phyloP scores from a whole-genome alignment of 345 rosid species.

The Sonneratia alba region DNA sequence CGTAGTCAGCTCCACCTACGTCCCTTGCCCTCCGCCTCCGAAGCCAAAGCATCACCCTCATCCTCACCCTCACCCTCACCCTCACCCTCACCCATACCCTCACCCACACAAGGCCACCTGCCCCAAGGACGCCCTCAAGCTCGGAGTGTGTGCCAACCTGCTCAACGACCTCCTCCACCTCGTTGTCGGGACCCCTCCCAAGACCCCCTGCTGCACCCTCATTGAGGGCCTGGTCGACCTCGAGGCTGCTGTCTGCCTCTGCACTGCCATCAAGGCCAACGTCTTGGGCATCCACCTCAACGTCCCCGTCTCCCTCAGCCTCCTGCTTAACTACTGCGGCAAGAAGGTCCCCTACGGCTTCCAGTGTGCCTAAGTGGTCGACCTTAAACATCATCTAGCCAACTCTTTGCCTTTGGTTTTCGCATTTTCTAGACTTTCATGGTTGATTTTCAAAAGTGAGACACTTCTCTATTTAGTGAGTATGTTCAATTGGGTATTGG shows the following conservation, averaged over 20 bases:
- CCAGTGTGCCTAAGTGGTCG: slow-evolving; percentile 24
- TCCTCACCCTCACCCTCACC: background rate
- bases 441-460: background rate
- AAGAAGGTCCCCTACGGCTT: slow-evolving; percentile 39
- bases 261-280: slow-evolving; percentile 50
- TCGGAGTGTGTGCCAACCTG: slow-evolving; percentile 43
- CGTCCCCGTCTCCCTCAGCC: slow-evolving; percentile 42
- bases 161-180: slow-evolving; percentile 22
- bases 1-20: slow-evolving; percentile 41
- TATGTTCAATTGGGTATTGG: background rate
- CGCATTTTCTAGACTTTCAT: background rate
- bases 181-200: slow-evolving; percentile 29
- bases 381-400: background rate
- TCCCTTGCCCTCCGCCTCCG: slow-evolving; percentile 29
- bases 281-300: slow-evolving; percentile 43
- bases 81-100: background rate
- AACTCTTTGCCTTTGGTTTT: background rate
- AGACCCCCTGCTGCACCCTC: slow-evolving; percentile 42
- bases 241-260: slow-evolving; percentile 62
- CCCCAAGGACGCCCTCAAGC: slow-evolving; percentile 37
- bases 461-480: background rate
- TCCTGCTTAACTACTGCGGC: slow-evolving; percentile 46
- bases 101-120: slow-evolving; percentile 16
- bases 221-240: slow-evolving; percentile 39
- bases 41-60: slow-evolving; percentile 17